These are phyloP conservation scores for Dictyostelium brefeldianum DNA, from an alignment of 78 protist genomes.

Conservation along the genomic window DNA sequence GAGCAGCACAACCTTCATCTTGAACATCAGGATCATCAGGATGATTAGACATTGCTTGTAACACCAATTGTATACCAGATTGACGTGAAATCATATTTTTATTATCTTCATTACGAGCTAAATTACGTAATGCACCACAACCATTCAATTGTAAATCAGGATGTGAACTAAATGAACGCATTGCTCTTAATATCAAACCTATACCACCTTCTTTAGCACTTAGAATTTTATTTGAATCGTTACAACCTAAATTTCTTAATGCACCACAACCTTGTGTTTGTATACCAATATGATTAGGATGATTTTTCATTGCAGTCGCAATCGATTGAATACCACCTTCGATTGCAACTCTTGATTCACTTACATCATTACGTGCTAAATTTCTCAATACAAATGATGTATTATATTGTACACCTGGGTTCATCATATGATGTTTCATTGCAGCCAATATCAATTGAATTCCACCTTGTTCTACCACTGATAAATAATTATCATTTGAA, in stretches of 20 bases:
- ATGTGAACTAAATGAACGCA: constrained; percentile 39
- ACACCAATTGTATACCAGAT: constrained; percentile 68
- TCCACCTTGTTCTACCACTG: constrained; percentile 64
- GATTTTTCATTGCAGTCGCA: constrained; percentile 71
- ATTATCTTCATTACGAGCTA: constrained; percentile 64
- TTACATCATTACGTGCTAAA: constrained; percentile 57
- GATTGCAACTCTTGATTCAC: constrained; percentile 55
- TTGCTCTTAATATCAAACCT: constrained; percentile 26
- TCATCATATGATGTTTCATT: constrained; percentile 54
- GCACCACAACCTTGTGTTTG: constrained; percentile 83
- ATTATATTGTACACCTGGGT: constrained; percentile 75
- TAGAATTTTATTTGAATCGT: constrained; percentile 43
- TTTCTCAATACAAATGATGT: constrained; percentile 68
- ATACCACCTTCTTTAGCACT: constrained; percentile 69
- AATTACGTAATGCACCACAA: constrained; percentile 64
- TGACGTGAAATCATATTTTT: constrained; percentile 49
- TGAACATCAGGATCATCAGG: constrained; percentile 74
- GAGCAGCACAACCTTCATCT: constrained; percentile 79
- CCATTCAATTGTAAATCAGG: constrained; percentile 69
- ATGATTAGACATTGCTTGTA: constrained; percentile 47
- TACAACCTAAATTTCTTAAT: constrained; percentile 65
- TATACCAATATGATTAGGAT: constrained; percentile 72
- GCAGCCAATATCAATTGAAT: constrained; percentile 52
- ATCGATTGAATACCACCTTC: constrained; percentile 71
- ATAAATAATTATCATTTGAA: constrained; percentile 57